Conservation (phyloP, 2,329 filamentous ascomycete genomes). For the Aspergillus texensis region DNA sequence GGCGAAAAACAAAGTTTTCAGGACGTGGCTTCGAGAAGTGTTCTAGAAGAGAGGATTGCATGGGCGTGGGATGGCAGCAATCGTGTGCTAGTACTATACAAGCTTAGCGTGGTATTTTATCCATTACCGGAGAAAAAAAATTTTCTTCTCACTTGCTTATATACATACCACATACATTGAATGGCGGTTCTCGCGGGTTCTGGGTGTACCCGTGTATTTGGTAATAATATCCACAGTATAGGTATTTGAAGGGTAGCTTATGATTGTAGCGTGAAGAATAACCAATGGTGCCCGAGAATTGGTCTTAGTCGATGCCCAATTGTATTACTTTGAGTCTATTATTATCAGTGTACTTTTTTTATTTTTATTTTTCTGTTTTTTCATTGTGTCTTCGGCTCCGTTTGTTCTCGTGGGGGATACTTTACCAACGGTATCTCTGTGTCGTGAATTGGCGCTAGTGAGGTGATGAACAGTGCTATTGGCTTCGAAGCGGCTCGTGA, state of each 20-base stretch:
- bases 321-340: not conserved
- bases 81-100: not conserved
- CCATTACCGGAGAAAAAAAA: not conserved
- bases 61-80: not conserved
- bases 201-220: not conserved
- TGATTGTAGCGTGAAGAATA: not conserved
- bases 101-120: not conserved
- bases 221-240: not conserved
- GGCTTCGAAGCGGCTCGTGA: conserved; percentile 6
- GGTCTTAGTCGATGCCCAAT: conserved; percentile 3
- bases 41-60: conserved; percentile 17
- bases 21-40: conserved; percentile 18
- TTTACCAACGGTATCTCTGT: not conserved
- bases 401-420: not conserved
- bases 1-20: conserved; percentile 7
- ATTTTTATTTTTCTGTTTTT: not conserved
- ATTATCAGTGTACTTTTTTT: not conserved
- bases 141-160: not conserved
- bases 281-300: conserved; percentile 2
- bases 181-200: conserved; percentile 1
- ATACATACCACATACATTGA: not conserved
- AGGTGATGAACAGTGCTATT: conserved; percentile 5
- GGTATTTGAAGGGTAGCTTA: not conserved
- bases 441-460: not conserved
- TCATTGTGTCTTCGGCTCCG: not conserved